Conservation (phyloP, 495 filamentous ascomycete genomes). For the Baudoinia panamericana region DNA sequence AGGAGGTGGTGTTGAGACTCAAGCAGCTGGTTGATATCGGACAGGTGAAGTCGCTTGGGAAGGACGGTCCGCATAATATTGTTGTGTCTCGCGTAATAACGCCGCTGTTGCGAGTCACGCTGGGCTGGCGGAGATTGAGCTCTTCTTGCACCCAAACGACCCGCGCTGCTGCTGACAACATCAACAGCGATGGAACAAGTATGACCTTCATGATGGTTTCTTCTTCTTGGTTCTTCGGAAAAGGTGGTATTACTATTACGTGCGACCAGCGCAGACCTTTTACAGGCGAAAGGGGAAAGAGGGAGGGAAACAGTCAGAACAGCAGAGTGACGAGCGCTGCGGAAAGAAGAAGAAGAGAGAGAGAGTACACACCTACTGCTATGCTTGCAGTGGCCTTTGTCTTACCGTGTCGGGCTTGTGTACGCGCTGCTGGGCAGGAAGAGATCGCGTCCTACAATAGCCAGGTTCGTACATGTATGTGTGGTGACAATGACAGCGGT, state of each 20-base stretch:
- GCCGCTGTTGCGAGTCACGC: too few relatives aligned
- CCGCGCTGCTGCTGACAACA: neutral
- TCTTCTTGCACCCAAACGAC: slow-evolving; percentile 5
- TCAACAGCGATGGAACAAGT: neutral
- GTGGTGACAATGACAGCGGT: too few relatives aligned
- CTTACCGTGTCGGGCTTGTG: too few relatives aligned
- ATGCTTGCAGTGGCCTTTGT: too few relatives aligned
- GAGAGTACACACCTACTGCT: too few relatives aligned
- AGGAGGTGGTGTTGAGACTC: slow-evolving; percentile 39
- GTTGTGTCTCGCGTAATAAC: neutral
- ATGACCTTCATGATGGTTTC: neutral
- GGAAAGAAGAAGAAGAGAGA: too few relatives aligned
- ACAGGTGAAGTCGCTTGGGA: slow-evolving; percentile 71
- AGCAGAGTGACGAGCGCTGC: too few relatives aligned
- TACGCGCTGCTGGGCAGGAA: too few relatives aligned
- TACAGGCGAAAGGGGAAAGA: too few relatives aligned
- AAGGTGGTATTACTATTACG: too few relatives aligned
- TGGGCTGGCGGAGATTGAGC: neutral
- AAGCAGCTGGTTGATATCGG: slow-evolving; percentile 47
- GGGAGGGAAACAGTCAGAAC: neutral
- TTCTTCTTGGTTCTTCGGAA: neutral
- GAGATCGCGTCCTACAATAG: too few relatives aligned
- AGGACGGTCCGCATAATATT: slow-evolving; percentile 29
- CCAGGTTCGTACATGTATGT: too few relatives aligned
- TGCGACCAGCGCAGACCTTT: slow-evolving; percentile 4